Conservation (phyloP, 306 rosid species). For the Elaeagnus macrophylla region DNA sequence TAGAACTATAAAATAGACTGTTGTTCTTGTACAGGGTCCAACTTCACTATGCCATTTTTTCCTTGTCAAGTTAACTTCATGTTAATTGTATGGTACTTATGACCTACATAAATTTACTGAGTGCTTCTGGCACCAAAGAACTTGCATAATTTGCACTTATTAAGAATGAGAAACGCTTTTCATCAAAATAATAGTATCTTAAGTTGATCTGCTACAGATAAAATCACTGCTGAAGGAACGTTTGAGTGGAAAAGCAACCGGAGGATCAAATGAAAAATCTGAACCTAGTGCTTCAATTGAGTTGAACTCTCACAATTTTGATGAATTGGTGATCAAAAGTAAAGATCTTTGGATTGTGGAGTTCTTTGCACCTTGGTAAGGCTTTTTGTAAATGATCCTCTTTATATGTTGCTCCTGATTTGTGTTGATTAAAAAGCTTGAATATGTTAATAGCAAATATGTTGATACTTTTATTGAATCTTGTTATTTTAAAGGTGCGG, state of each 20-base stretch:
- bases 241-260: constrained; percentile 68
- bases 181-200: background rate
- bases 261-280: constrained; percentile 65
- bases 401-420: background rate
- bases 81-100: no score
- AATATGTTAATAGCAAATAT: constrained; percentile 5
- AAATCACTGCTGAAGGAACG: constrained; percentile 82
- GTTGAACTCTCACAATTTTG: constrained; percentile 69
- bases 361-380: constrained; percentile 97
- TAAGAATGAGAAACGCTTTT: background rate
- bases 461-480: constrained; percentile 6
- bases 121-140: background rate
- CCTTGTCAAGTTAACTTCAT: no score
- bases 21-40: background rate
- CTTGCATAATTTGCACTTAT: background rate
- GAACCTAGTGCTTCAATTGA: constrained; percentile 73
- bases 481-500: constrained; percentile 71
- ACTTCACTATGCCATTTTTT: no score
- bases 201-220: constrained; percentile 35
- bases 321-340: constrained; percentile 77
- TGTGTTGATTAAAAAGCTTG: constrained; percentile 1
- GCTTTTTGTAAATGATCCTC: background rate
- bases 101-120: background rate
- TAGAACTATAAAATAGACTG: background rate
- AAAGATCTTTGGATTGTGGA: constrained; percentile 98